Evolutionary conservation across 2,329 filamentous ascomycete genomes (phyloP), one percentile per base, ranked within the genome.

Genomic region (Exophiala oligosperma): DNA sequence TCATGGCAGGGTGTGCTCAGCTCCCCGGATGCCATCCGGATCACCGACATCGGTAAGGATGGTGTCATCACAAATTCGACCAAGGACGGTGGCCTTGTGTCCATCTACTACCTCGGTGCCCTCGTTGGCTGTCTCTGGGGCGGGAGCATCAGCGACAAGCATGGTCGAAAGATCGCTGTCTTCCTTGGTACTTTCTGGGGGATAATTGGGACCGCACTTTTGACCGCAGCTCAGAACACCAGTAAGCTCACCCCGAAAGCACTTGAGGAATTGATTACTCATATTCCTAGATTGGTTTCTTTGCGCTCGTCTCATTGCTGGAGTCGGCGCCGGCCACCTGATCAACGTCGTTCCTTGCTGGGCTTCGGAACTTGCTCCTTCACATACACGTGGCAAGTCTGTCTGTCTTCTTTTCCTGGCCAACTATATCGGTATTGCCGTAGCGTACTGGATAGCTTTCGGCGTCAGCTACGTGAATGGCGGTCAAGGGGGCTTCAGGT

Each of bases 361-460:
- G 64, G 63, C 60, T 29, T 56, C 66, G n/a, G 66, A 68, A 50
- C 63, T 67, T 32, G 57, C 66, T 46, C 53, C 61, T 21, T 61
- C 62, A 21, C 44, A 54, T 4, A 55, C 66, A 49, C 49, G 66
- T 37, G 64, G 65, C 32, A 52, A 62, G 28, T 63, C 59, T 23
- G 61, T 68, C 50, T 62, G 59, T n/a, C 43, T 67, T n/a, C 62
- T 61, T 28, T 69, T 65, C 49, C 54, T 67, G 32, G 57, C 62
- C 43, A 72, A 71, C 56, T 71, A 68, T 57, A 64, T 65, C 35
- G 70, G 70, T 52, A 69, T 72, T 26, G 63, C 63, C 7, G 52
- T 68, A 26, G 60, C 64, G 11, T 69, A 64, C 37, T 71, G 68
- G 69, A 59, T 71, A 38, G 66, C 63, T 46, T 67, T 69, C 59